Base-by-base conservation (phyloP, 2,329 filamentous ascomycete species). In the Aspergillus neotritici region DNA sequence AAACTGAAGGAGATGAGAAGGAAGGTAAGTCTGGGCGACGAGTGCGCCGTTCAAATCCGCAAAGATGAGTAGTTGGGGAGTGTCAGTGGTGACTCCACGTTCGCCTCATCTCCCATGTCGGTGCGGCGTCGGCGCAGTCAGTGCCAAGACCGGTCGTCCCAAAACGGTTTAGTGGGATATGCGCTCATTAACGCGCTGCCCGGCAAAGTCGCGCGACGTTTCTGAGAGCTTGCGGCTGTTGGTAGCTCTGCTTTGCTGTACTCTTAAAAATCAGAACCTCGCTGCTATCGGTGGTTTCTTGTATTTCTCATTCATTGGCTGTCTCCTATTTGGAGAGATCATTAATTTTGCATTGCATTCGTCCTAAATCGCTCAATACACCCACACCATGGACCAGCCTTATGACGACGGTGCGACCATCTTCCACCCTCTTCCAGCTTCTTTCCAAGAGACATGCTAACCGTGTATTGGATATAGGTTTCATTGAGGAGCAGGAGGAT, bases 401-500 rank as follows among this genome's bases (percentile, higher is more conserved):
- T 66, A 65, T 36, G 64, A 68, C 17, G 63, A 66, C 34, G 58
- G 62, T 56, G 49, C 49, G 46, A 41, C 49, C 50, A 25, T 25
- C 21, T 25, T 9, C 21, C 21, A 25, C 44, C 46, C 46, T 46
- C 29, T 28, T 28, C 25, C 17, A 31, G 14, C 34, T 44, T 34
- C 12, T 40, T 44, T 54, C 40, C 41, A 38, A 47, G 42, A 34
- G 31, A 34, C 34, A 48, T 50, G 58, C 54, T 64, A 43, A 43
- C 44, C 11, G n/a, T 39, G 29, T 29, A 31, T 30, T 47, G 52
- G 46, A 43, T 43, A 32, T 40, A 57, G 61, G 56, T 43, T 58
- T 61, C 32, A 57, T 64, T 46, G 64, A 65, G 49, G 63, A 66
- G 46, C 64, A 67, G 39, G 65, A 67, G 41, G 64, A 76, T 36